These are phyloP conservation scores for Phytopythium cucurbitacearum DNA, from an alignment of 352 stramenopile genomes.

Conservation along the genomic window DNA sequence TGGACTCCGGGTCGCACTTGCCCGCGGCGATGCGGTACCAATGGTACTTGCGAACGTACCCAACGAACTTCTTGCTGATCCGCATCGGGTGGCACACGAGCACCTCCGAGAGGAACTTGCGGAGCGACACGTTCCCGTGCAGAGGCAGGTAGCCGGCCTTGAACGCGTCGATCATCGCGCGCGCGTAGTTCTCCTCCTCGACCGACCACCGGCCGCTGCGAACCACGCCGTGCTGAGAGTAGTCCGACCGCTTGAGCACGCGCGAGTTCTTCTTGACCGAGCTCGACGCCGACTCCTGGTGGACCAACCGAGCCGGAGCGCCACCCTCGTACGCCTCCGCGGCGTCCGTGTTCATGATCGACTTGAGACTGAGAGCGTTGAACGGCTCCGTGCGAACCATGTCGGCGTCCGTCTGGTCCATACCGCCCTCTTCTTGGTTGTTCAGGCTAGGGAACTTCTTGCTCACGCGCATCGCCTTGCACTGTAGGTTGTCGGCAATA, in stretches of 20 bases:
- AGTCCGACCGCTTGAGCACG: slow-evolving; percentile 73
- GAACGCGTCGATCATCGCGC: slow-evolving; percentile 81
- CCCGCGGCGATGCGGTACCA: slow-evolving; percentile 74
- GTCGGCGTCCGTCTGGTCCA: slow-evolving; percentile 11
- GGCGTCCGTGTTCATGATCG: slow-evolving; percentile 73
- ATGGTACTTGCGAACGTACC: slow-evolving; percentile 85
- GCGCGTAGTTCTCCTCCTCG: slow-evolving; percentile 74
- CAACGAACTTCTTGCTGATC: slow-evolving; percentile 91
- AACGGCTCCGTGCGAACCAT: slow-evolving; percentile 26
- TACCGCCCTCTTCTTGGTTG: slow-evolving; percentile 4
- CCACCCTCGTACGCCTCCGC: slow-evolving; percentile 12
- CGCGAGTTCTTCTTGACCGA: slow-evolving; percentile 36
- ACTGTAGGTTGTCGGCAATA: slow-evolving; percentile 49
- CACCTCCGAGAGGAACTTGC: slow-evolving; percentile 85
- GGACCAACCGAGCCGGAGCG: slow-evolving; percentile 15
- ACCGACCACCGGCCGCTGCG: slow-evolving; percentile 66
- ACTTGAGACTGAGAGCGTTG: slow-evolving; percentile 62
- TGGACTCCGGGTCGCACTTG: slow-evolving; percentile 49
- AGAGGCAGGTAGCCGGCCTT: slow-evolving; percentile 65
- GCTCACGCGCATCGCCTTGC: slow-evolving; percentile 61
- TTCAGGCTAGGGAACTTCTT: slow-evolving; percentile 58
- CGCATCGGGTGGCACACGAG: slow-evolving; percentile 88
- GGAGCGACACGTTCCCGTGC: slow-evolving; percentile 77
- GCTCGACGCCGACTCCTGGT: slow-evolving; percentile 12
- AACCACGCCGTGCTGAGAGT: slow-evolving; percentile 70